Base-by-base conservation (phyloP, 2,329 filamentous ascomycete species). In the Apiospora pterosperma region DNA sequence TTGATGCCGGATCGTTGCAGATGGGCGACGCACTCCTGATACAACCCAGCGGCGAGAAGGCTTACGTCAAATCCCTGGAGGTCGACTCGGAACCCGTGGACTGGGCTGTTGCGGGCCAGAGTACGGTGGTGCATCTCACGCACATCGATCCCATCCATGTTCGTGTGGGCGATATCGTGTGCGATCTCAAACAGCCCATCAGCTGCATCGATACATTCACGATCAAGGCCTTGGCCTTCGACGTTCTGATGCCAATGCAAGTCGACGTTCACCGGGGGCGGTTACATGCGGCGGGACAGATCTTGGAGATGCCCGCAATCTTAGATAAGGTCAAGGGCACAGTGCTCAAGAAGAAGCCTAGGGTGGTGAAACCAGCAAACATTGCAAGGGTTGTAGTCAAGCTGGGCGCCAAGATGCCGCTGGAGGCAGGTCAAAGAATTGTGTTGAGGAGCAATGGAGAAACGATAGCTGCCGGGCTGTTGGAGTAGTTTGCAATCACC, bases 81-180 rank as follows among this genome's bases (percentile, higher is more conserved):
- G 85, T 93, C 11, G 90, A 95, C 74, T 85, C 88, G 25, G 86
- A 91, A 61, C 79, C 86, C 1, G 86, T 85, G 14, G 93, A 97
- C 66, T 99, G 93, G 93, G 93, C 92, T 0, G 93, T 97, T 16
- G 94, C 95, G 0, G 95, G 95, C 1, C 93, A 98, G 73, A 97
- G 96, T 66, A 88, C 92, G 19, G 90, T 89, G 0, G 80, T 99
- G n/a, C 91, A 96, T 69, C 84, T 99, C 60, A 84, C 88, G 10
- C 91, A 95, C 69, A 93, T 97, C 73, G 95, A 98, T 71, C 86
- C 92, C 0, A 86, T 92, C 19, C 91, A 97, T 71, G 85, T 99
- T 11, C 87, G 88, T 58, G 85, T 91, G 8, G 96, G 96, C 23
- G 94, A 98, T 73, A 91, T 98, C 21, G 79, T 97, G n/a, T 97